Conservation (phyloP, 331 rosid species). For the Ulmus americana region DNA sequence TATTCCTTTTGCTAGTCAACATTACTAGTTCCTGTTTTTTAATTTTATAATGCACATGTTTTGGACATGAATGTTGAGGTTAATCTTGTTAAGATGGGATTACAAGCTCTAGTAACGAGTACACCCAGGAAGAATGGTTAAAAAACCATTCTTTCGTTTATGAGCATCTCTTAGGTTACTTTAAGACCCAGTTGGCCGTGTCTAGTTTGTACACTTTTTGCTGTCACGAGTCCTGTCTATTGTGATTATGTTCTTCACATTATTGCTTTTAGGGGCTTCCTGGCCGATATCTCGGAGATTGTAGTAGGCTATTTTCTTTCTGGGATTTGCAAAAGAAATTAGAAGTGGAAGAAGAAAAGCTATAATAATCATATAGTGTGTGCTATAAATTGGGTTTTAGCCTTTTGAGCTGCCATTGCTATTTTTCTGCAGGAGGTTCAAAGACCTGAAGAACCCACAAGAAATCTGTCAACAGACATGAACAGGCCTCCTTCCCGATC, state of each 20-base stretch:
- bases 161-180: neutral
- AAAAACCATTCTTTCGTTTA: too few relatives aligned
- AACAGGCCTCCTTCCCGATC: slow-evolving; percentile 48
- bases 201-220: neutral
- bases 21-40: neutral
- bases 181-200: neutral
- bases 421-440: slow-evolving; percentile 42
- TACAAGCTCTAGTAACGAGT: neutral
- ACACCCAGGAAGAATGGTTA: neutral
- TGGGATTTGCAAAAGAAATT: neutral
- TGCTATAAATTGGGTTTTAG: neutral
- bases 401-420: neutral
- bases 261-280: neutral
- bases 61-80: neutral
- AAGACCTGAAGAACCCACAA: slow-evolving; percentile 43
- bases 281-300: neutral
- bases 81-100: neutral
- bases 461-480: slow-evolving; percentile 33
- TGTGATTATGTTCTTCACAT: neutral
- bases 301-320: neutral
- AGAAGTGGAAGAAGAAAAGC: neutral
- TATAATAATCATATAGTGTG: too few relatives aligned
- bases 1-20: neutral
- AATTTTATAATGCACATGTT: too few relatives aligned
- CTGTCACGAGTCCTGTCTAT: neutral